Evolutionary conservation across 768 basidiomycete genomes (phyloP).

Genomic region (Russula olivacea): DNA sequence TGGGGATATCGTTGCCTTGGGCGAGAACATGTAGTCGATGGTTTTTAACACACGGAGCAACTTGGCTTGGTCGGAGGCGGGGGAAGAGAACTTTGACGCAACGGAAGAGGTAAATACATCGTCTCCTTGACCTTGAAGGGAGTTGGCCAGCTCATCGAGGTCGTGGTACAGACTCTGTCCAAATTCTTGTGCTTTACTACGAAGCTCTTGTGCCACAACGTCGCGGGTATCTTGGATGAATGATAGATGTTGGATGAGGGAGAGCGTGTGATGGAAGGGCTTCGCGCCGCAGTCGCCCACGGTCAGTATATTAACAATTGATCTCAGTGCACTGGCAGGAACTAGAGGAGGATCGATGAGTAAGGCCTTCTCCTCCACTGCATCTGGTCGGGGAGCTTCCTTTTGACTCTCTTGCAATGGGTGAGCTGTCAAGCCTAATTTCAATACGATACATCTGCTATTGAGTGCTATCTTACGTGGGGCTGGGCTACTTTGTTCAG

Average conservation of each 20-base stretch:
- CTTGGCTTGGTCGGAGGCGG: slow-evolving; percentile 95
- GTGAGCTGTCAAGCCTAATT: slow-evolving; percentile 20
- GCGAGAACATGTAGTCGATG: slow-evolving; percentile 92
- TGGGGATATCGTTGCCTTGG: slow-evolving; percentile 40
- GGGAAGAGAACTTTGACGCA: slow-evolving; percentile 86
- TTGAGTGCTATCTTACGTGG: slow-evolving; percentile 7
- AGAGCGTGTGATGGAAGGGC: slow-evolving; percentile 92
- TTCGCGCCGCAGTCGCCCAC: slow-evolving; percentile 92
- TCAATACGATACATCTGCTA: not conserved
- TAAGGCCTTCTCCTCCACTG: slow-evolving; percentile 41
- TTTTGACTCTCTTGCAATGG: slow-evolving; percentile 28
- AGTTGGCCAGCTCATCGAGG: slow-evolving; percentile 65
- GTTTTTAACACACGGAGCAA: slow-evolving; percentile 92
- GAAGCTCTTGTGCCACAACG: slow-evolving; percentile 83
- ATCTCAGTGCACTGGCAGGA: slow-evolving; percentile 74
- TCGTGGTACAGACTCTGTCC: slow-evolving; percentile 70
- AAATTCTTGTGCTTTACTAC: slow-evolving; percentile 79
- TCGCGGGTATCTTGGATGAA: slow-evolving; percentile 84
- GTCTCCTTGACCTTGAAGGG: slow-evolving; percentile 50
- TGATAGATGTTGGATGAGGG: slow-evolving; percentile 89
- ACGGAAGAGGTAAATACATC: slow-evolving; percentile 60
- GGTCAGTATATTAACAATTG: slow-evolving; percentile 97
- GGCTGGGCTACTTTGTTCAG: slow-evolving; percentile 4
- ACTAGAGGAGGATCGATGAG: slow-evolving; percentile 77
- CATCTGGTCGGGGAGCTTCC: slow-evolving; percentile 15